Evolutionary conservation across 73 alveolate species (phyloP), one percentile per base, ranked within the genome.

Genomic region (Paramecium primaurelia): DNA sequence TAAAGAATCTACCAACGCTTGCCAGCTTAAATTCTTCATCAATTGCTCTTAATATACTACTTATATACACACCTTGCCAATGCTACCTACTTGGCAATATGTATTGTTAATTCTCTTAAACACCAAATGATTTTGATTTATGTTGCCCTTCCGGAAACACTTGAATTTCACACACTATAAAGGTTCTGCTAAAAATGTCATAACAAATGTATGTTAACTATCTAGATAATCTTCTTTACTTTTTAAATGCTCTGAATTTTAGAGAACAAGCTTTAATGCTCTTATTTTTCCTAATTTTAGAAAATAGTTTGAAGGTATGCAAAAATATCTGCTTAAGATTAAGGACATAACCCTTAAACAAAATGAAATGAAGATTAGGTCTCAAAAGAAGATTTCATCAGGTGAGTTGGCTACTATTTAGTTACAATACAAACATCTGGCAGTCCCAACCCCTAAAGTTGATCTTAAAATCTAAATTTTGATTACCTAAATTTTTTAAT

Each of bases 31-130:
- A 37, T 22, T 75, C 59, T 16, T 30, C 36, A n/a, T 75, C 59
- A 26, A 42, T 42, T 75, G 88, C 26, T 42, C 60, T 75, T 16
- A 75, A 18, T 22, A 75, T 42, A 12, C 40, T 25, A 38, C 68
- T 75, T 75, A 75, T 75, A 32, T 75, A 75, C 12, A 38, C 88
- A n/a, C 88, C 88, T 75, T 37, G 68, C 88, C 88, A 75, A 18
- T 75, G 59, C n/a, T 36, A 25, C 12, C 8, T 9, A 30, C 36
- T 14, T 2, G 47, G 38, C 8, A 22, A 25, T 1, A 42, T 75
- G 18, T 30, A 38, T 42, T 75, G 16, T 11, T 36, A 4, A 25
- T 75, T 37, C 20, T 36, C 58, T 22, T 36, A 3, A 10, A 75
- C 88, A 16, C 40, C 88, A n/a, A 16, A 38, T 5, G 22, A 5